Evolutionary conservation across 257 asterid species (phyloP), one percentile per base, ranked within the genome.

Genomic region (Dorcoceras hygrometricum): DNA sequence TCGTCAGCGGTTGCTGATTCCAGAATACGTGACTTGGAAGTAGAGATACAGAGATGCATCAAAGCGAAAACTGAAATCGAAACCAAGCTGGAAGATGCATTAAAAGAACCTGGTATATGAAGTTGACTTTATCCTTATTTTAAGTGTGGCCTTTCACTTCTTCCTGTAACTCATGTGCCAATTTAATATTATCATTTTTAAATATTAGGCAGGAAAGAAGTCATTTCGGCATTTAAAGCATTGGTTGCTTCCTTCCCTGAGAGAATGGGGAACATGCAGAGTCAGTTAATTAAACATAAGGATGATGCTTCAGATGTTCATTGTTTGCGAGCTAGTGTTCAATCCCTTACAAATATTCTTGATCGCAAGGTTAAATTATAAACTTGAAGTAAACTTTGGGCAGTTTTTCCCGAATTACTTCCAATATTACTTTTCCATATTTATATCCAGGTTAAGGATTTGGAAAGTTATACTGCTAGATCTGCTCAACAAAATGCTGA

Each of bases 171-270:
- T 71, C 28, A 58, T 10, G 43, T 69, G 65, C 61, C 31, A 62
- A 69, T 34, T 26, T 56, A 28, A 66, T 58, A 59, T 53, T 55
- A 59, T 67, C 57, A 55, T 80, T 76, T 34, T 32, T 34, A 3
- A 14, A 16, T 14, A 1, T 67, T 86, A 94, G 99, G 98, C 60
- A 83, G 97, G 83, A 90, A 87, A 72, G 96, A 94, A 71, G 86
- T 90, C 43, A 88, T 91, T 74, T 84, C 88, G 3, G 85, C 86
- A 81, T 94, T 94, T 63, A 90, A 86, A 79, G 81, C 82, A 1
- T 77, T 94, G 77, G 87, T 85, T 78, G 82, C 98, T 71, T 88
- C 95, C 27, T 94, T 90, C 82, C 96, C 97, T 56, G 95, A 88
- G 80, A 83, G 77, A 73, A 94, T 94, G 99, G 89, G 90, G 25